A percentile compares a stretch with the other conserved stretches of the same genome.
phyloP scores from a whole-genome alignment of 2,329 filamentous ascomycete genomes.

The Sporothrix dimorphospora region DNA sequence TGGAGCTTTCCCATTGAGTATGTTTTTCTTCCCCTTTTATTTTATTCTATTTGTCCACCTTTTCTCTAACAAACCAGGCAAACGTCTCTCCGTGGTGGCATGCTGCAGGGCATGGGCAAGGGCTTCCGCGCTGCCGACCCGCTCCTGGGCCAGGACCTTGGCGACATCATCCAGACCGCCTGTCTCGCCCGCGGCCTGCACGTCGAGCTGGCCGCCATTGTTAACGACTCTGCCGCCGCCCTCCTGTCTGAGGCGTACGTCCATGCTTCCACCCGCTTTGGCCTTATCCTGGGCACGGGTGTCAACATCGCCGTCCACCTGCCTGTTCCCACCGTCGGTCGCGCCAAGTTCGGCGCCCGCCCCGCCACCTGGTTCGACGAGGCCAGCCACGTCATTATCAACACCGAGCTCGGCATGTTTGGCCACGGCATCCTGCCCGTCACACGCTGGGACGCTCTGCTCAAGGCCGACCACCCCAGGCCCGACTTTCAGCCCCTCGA shows the following conservation, averaged over 20 bases:
- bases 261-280: slow-evolving; percentile 61
- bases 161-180: slow-evolving; percentile 59
- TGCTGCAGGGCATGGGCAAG: slow-evolving; percentile 67
- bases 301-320: slow-evolving; percentile 68
- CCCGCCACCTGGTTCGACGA: slow-evolving; percentile 59
- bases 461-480: slow-evolving; percentile 56
- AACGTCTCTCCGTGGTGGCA: slow-evolving; percentile 63
- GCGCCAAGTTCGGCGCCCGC: slow-evolving; percentile 59
- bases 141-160: slow-evolving; percentile 62
- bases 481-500: slow-evolving; percentile 66
- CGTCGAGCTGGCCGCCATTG: slow-evolving; percentile 61
- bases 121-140: slow-evolving; percentile 63
- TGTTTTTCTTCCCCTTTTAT: slow-evolving; percentile 39
- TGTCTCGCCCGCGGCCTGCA: slow-evolving; percentile 56
- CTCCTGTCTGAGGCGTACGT: slow-evolving; percentile 66
- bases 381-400: slow-evolving; percentile 66
- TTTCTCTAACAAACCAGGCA: slow-evolving; percentile 49
- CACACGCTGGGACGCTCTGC: slow-evolving; percentile 62
- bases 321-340: slow-evolving; percentile 59
- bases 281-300: slow-evolving; percentile 68
- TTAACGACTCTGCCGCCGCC: slow-evolving; percentile 70
- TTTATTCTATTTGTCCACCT: background rate
- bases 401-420: slow-evolving; percentile 70
- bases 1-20: slow-evolving; percentile 75
- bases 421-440: slow-evolving; percentile 60